Conservation (phyloP, 805 yeast species). For the Saccharomycopsis amapae region DNA sequence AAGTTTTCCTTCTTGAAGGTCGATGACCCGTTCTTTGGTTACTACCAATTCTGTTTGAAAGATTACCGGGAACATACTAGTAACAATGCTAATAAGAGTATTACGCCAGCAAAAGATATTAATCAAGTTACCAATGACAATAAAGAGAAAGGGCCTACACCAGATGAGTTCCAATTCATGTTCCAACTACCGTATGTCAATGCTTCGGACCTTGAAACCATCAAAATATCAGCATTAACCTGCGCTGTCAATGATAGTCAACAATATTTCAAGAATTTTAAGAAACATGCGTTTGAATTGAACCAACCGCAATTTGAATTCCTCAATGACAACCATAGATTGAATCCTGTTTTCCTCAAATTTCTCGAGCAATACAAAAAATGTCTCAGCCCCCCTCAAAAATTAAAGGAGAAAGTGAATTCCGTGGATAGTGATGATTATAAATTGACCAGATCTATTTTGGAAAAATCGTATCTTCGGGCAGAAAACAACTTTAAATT, state of each 20-base stretch:
- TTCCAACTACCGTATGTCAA: conserved; percentile 34
- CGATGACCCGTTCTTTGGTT: conserved; percentile 48
- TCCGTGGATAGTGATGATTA: neutral
- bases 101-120: neutral
- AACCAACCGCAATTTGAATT: conserved; percentile 59
- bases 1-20: conserved; percentile 56
- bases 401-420: neutral
- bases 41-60: conserved; percentile 44
- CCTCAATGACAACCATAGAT: conserved; percentile 49
- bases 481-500: conserved; percentile 8
- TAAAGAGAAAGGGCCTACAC: neutral
- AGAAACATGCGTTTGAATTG: conserved; percentile 25
- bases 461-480: conserved; percentile 37
- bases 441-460: conserved; percentile 26
- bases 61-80: conserved; percentile 20
- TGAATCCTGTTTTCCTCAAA: conserved; percentile 42
- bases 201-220: conserved; percentile 54
- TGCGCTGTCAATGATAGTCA: conserved; percentile 51
- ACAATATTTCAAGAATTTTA: conserved; percentile 32
- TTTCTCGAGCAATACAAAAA: conserved; percentile 51
- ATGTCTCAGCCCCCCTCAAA: conserved; percentile 24
- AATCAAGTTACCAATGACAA: neutral
- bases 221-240: conserved; percentile 66
- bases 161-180: neutral
- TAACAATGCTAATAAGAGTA: neutral